Conservation (phyloP, 2,329 filamentous ascomycete genomes). For the Apiospora rasikravindrae region DNA sequence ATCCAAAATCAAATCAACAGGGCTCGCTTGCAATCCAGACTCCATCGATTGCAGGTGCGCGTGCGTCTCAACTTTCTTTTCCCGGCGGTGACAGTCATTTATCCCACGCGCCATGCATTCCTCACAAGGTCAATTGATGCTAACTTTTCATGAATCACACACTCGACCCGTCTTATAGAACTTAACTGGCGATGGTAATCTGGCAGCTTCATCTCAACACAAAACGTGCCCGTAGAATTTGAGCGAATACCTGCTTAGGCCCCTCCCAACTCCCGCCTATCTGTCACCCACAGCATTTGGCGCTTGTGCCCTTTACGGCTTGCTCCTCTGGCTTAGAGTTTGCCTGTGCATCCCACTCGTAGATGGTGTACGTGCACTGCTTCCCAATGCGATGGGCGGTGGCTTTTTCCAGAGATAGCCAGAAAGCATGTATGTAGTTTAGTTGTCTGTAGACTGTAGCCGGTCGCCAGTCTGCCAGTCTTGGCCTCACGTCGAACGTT, state of each 20-base stretch:
- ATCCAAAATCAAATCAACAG: neutral
- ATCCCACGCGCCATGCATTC: slow-evolving; percentile 8
- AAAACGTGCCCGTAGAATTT: slow-evolving; percentile 15
- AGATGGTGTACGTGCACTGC: slow-evolving; percentile 6
- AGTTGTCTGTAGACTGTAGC: neutral
- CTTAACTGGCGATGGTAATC: neutral
- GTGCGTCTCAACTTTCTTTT: slow-evolving; percentile 3
- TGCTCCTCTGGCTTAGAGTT: neutral
- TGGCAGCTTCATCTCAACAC: slow-evolving; percentile 10
- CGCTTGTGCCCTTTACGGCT: slow-evolving; percentile 13
- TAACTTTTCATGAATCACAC: slow-evolving; percentile 14
- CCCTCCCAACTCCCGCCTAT: slow-evolving; percentile 9
- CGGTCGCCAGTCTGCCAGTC: neutral
- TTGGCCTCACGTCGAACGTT: neutral
- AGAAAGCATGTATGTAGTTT: neutral
- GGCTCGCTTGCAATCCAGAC: neutral
- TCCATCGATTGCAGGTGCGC: neutral
- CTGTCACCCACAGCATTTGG: slow-evolving; percentile 8
- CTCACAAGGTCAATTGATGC: neutral
- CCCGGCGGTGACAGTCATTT: neutral
- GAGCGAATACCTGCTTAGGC: slow-evolving; percentile 8
- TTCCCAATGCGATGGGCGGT: slow-evolving; percentile 7
- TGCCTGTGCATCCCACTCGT: slow-evolving; percentile 4
- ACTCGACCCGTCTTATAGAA: slow-evolving; percentile 13
- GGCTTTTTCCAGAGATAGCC: slow-evolving; percentile 3